Conservation (phyloP, 176 grass and related monocot genomes). For the Olyra latifolia region DNA sequence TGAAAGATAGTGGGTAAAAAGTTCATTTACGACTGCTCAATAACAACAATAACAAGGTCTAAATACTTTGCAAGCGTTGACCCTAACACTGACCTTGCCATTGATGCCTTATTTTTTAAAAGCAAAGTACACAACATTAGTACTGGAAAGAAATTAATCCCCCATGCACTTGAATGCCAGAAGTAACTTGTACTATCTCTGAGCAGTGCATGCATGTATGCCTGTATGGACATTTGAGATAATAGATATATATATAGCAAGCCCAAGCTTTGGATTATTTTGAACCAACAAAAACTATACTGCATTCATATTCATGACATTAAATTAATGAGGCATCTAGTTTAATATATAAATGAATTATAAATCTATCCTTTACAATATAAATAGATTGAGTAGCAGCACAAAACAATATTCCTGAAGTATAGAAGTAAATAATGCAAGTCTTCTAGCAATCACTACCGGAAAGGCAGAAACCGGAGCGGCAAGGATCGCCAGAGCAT, state of each 20-base stretch:
- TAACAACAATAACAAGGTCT: conserved; percentile 1
- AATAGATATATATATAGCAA: neutral
- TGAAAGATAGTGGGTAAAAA: neutral
- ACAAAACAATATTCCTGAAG: neutral
- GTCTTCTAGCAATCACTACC: neutral
- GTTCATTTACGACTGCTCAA: neutral
- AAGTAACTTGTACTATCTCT: neutral
- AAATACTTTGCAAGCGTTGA: neutral
- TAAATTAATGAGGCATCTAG: neutral
- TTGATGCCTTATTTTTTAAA: neutral
- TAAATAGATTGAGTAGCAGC: neutral
- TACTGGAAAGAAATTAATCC: neutral
- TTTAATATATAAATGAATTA: neutral
- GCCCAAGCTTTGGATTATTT: conserved; percentile 2
- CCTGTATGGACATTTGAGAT: neutral
- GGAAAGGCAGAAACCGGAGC: too few species aligned
- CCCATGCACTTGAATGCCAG: neutral
- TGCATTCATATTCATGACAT: neutral
- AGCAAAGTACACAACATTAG: neutral
- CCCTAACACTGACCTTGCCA: neutral
- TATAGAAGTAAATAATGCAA: neutral
- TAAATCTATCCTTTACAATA: neutral
- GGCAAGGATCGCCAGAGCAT: too few species aligned
- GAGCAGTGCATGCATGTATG: neutral
- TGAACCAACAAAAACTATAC: neutral